These are phyloP conservation scores for Mortierella sp. DNA, from an alignment of 371 early-diverging fungal species.

Conservation along the genomic window DNA sequence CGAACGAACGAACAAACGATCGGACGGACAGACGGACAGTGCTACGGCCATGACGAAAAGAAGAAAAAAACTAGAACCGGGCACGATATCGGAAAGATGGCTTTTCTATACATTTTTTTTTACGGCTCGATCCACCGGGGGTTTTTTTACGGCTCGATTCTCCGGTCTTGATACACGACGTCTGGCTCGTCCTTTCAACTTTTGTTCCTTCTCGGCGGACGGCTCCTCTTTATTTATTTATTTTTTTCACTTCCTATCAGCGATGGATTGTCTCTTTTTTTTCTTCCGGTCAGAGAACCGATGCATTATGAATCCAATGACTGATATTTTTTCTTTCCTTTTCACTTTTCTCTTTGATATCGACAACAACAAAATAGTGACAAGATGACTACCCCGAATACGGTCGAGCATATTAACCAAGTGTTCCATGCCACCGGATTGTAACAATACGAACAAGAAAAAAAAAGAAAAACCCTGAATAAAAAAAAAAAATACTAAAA, in stretches of 20 bases:
- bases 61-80: too few relatives aligned
- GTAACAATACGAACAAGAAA: constrained; percentile 3
- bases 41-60: not conserved
- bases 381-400: constrained; percentile 40
- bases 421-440: constrained; percentile 51
- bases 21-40: not conserved
- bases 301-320: too few relatives aligned
- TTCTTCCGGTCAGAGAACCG: too few relatives aligned
- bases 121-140: not conserved
- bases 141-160: not conserved
- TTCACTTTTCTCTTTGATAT: constrained; percentile 3
- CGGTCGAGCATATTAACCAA: constrained; percentile 47
- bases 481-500: not conserved
- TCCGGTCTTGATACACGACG: not conserved
- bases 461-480: not conserved
- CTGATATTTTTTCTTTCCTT: not conserved
- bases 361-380: constrained; percentile 20
- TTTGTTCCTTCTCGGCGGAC: too few relatives aligned
- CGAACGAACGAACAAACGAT: too few relatives aligned
- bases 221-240: too few relatives aligned
- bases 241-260: too few relatives aligned
- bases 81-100: too few relatives aligned
- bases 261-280: not conserved
- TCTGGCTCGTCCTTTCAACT: too few relatives aligned
- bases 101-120: not conserved